Base-by-base conservation (phyloP, 2,329 filamentous ascomycete genomes). In the Juglanconis sp. region DNA sequence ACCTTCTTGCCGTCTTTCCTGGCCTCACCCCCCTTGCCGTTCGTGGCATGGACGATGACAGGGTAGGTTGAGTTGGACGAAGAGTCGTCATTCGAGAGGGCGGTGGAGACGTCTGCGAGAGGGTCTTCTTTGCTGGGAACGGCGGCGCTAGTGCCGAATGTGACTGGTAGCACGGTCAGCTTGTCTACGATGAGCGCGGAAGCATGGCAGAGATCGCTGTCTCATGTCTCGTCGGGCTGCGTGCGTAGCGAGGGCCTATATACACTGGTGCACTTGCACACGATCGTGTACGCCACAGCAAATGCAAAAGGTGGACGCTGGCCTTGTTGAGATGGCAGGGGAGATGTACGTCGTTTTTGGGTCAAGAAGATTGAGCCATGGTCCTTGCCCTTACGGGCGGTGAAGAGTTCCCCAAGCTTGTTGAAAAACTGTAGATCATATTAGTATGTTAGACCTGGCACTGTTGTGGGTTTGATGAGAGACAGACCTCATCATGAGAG, bases 1-100 rank as follows among this genome's bases (percentile, higher is more conserved):
- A 90, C 76, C 66, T 88, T 87, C 59, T 81, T 73, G 46, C 79
- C 73, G 58, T 81, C 80, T 64, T 82, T 80, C 54, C 58, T 61
- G 40, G 46, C 53, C 63, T 76, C 78, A 68, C 83, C 86, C 54
- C 78, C 83, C 70, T 89, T 90, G 68, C 91, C 92, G 73, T 98
- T 91, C 38, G 90, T 89, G 13, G 92, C 94, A 63, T 92, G 88
- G 65, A 99, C 85, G 49, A 98, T 78, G 61, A 98, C 78, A 7
- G 92, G 88, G 36, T 53, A 61, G 40, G 58, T 57, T 24, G 24
- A 24, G 30, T 30, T 1, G 24, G 47, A 17, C 4, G 47, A 13
- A 5, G 13, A 89, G 77, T 47, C 51, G n/a, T 52, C 57, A 36
- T 30, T 17, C 5, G 87, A 86, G 34, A 77, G 76, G 10, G 81